These are phyloP conservation scores for Podosphaera xanthii DNA, from an alignment of 2,329 filamentous ascomycete genomes.

Conservation along the genomic window DNA sequence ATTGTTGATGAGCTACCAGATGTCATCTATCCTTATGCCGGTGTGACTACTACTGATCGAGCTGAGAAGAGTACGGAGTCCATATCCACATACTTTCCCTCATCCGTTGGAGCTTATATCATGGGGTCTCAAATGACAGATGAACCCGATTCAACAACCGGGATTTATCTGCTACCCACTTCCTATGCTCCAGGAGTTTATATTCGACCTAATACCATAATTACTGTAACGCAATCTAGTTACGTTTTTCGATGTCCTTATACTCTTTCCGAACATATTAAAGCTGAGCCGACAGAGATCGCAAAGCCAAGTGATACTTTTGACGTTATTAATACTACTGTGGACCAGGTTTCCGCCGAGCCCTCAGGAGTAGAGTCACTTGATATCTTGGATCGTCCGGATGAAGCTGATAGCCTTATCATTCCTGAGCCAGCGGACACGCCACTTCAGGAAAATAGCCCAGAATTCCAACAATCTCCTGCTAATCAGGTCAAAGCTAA, in stretches of 20 bases:
- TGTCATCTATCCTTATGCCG: slow-evolving; percentile 46
- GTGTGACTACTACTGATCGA: slow-evolving; percentile 32
- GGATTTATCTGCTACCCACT: slow-evolving; percentile 42
- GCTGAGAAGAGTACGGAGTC: slow-evolving; percentile 43
- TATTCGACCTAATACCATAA: slow-evolving; percentile 40
- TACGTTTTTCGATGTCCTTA: slow-evolving; percentile 51
- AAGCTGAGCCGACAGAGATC: slow-evolving; percentile 11
- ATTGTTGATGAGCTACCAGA: slow-evolving; percentile 42
- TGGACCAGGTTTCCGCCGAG: slow-evolving; percentile 11
- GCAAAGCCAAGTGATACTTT: background rate
- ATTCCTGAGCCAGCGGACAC: too few species aligned
- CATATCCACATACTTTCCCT: slow-evolving; percentile 52
- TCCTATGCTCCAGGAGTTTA: slow-evolving; percentile 49
- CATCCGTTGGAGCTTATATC: slow-evolving; percentile 51
- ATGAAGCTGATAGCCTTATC: too few species aligned
- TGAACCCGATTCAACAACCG: slow-evolving; percentile 28
- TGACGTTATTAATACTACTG: background rate
- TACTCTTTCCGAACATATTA: slow-evolving; percentile 21
- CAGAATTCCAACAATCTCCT: too few species aligned
- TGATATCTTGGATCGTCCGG: too few species aligned
- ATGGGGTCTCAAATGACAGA: slow-evolving; percentile 44
- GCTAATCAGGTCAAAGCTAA: slow-evolving; percentile 3
- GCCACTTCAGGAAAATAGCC: too few species aligned
- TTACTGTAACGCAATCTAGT: slow-evolving; percentile 46
- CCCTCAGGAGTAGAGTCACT: slow-evolving; percentile 11